phyloP scores from a whole-genome alignment of 169 alveolate species.

The Plasmodium vivax region DNA sequence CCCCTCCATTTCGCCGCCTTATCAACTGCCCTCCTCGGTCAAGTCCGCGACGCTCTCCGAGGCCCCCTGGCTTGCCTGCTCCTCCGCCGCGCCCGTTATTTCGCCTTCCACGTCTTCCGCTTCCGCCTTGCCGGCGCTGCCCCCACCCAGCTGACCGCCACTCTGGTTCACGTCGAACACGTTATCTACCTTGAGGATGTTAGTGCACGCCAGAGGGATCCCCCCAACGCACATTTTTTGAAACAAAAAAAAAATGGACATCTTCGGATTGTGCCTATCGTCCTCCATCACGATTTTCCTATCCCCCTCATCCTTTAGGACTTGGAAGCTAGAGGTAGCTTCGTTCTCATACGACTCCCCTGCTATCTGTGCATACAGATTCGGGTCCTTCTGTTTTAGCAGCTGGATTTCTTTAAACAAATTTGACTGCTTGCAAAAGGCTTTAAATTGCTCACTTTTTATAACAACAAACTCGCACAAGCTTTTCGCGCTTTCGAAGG shows the following conservation, averaged over 20 bases:
- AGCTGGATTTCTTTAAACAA: conserved; percentile 13
- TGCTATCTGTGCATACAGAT: conserved; percentile 21
- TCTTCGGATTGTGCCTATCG: conserved; percentile 38
- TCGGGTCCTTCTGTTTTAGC: conserved; percentile 15
- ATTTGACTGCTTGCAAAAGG: conserved; percentile 6
- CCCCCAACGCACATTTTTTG: conserved; percentile 71
- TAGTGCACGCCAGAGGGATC: conserved; percentile 62
- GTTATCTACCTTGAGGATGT: conserved; percentile 41
- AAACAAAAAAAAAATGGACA: conserved; percentile 46
- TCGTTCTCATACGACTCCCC: conserved; percentile 31
- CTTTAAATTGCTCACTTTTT: conserved; percentile 5
- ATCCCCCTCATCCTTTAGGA: conserved; percentile 32
- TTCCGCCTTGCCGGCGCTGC: neutral
- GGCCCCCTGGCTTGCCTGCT: neutral
- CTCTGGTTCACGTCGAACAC: conserved; percentile 25
- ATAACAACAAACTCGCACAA: conserved; percentile 47
- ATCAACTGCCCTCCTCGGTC: conserved; percentile 3
- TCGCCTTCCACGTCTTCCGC: conserved; percentile 6
- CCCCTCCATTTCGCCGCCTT: neutral
- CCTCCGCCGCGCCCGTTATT: neutral
- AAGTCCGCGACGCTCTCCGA: conserved; percentile 41
- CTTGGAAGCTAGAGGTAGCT: conserved; percentile 12
- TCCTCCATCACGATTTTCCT: conserved; percentile 33
- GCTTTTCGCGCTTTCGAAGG: conserved; percentile 30
- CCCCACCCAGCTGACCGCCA: neutral